Conservation (phyloP, 306 rosid species). For the Albizia julibrissin region DNA sequence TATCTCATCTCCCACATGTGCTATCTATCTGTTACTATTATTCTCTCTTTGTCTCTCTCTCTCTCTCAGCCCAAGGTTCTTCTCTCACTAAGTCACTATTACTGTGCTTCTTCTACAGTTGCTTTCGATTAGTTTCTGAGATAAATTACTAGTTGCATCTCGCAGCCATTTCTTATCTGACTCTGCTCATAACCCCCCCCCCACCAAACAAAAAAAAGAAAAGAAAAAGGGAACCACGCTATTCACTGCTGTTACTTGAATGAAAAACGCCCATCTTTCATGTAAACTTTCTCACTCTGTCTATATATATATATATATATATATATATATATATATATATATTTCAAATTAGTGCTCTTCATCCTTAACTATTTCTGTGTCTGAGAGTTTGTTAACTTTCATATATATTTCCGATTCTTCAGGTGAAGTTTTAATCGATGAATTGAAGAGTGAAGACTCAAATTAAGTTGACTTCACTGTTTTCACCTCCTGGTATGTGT, state of each 20-base stretch:
- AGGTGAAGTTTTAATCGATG: neutral
- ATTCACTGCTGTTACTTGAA: neutral
- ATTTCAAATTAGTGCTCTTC: neutral
- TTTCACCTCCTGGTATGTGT: neutral
- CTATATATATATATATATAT: no score
- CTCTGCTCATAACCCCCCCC: neutral
- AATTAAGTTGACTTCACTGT: neutral
- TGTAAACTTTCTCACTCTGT: neutral
- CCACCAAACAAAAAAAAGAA: no score
- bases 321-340: no score
- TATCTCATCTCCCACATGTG: neutral
- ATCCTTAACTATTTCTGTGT: neutral
- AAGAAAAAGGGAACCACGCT: no score
- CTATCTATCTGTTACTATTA: neutral
- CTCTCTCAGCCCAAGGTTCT: neutral
- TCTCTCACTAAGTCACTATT: neutral
- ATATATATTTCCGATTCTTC: neutral
- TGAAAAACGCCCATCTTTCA: neutral
- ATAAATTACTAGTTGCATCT: neutral
- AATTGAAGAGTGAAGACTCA: neutral
- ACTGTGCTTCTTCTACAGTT: slow-evolving; percentile 7
- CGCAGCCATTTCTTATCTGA: neutral
- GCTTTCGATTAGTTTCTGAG: slow-evolving; percentile 1
- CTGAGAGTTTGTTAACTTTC: neutral
- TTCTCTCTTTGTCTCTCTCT: neutral